phyloP scores from a whole-genome alignment of 169 alveolate species.

The Cystoisospora suis region DNA sequence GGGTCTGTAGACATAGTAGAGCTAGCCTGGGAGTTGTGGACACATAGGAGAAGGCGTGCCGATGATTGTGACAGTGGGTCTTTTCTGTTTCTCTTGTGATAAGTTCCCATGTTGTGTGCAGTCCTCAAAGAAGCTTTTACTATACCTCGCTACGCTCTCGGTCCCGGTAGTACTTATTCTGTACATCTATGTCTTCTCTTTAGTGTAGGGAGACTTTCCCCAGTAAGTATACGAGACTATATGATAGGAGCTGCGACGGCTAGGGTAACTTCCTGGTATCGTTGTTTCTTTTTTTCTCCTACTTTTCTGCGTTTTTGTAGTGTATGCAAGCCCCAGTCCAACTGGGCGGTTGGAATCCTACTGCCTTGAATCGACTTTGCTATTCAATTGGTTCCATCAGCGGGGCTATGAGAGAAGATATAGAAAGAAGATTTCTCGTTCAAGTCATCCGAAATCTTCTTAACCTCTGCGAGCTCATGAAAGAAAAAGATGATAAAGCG shows the following conservation, averaged over 20 bases:
- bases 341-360: constrained; percentile 65
- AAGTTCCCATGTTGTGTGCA: too few relatives aligned
- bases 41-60: too few relatives aligned
- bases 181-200: too few relatives aligned
- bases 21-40: too few relatives aligned
- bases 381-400: constrained; percentile 93
- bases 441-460: constrained; percentile 92
- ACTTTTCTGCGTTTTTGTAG: constrained; percentile 21
- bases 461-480: constrained; percentile 95
- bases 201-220: too few relatives aligned
- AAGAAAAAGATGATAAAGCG: constrained; percentile 98
- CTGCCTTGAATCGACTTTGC: constrained; percentile 69
- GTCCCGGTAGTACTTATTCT: too few relatives aligned
- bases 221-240: too few relatives aligned
- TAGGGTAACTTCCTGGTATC: neutral
- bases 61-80: too few relatives aligned
- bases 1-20: too few relatives aligned
- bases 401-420: constrained; percentile 93
- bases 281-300: neutral
- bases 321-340: constrained; percentile 71
- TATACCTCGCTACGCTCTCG: too few relatives aligned
- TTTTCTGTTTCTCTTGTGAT: too few relatives aligned
- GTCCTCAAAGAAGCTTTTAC: too few relatives aligned
- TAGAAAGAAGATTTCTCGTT: constrained; percentile 94
- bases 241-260: neutral